phyloP scores from a whole-genome alignment of 1,284 basidiomycete genomes.

The Phellopilus nigrolimitatus region DNA sequence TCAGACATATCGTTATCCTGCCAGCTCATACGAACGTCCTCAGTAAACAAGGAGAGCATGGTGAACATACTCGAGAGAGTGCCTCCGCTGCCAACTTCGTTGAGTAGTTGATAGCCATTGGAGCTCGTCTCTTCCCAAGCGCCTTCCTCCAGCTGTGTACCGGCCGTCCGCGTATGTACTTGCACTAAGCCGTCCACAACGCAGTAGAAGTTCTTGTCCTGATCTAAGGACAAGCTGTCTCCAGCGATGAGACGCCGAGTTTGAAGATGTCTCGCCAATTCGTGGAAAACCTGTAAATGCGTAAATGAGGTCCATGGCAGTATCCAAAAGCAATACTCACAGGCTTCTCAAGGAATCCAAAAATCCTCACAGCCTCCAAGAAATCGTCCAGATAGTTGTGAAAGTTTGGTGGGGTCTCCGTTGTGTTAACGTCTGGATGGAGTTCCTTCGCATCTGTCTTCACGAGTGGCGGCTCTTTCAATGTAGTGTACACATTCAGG shows the following conservation, averaged over 20 bases:
- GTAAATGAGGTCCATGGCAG: neutral
- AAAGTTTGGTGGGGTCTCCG: slow-evolving; percentile 71
- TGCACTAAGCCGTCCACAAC: slow-evolving; percentile 90
- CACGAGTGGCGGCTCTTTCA: slow-evolving; percentile 81
- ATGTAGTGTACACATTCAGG: slow-evolving; percentile 70
- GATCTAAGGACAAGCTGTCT: slow-evolving; percentile 84
- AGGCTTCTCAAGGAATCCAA: slow-evolving; percentile 93
- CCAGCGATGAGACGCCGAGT: slow-evolving; percentile 89
- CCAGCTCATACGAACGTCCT: slow-evolving; percentile 94
- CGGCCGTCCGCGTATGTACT: slow-evolving; percentile 72
- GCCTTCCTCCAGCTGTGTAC: slow-evolving; percentile 42
- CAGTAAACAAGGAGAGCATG: slow-evolving; percentile 93
- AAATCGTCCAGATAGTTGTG: slow-evolving; percentile 97
- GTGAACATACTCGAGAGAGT: slow-evolving; percentile 95
- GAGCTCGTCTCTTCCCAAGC: slow-evolving; percentile 79
- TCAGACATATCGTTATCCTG: slow-evolving; percentile 49
- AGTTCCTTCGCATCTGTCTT: slow-evolving; percentile 76
- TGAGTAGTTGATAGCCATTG: slow-evolving; percentile 91
- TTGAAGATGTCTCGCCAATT: slow-evolving; percentile 89
- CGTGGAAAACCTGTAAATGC: slow-evolving; percentile 78
- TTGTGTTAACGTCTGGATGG: slow-evolving; percentile 83
- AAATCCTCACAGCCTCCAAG: slow-evolving; percentile 88
- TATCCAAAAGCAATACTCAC: slow-evolving; percentile 40
- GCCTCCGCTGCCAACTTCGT: slow-evolving; percentile 92
- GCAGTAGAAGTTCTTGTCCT: slow-evolving; percentile 93